Evolutionary conservation across 768 basidiomycete genomes (phyloP), one percentile per base, ranked within the genome.

Genomic region (Lactifluus pinguis): DNA sequence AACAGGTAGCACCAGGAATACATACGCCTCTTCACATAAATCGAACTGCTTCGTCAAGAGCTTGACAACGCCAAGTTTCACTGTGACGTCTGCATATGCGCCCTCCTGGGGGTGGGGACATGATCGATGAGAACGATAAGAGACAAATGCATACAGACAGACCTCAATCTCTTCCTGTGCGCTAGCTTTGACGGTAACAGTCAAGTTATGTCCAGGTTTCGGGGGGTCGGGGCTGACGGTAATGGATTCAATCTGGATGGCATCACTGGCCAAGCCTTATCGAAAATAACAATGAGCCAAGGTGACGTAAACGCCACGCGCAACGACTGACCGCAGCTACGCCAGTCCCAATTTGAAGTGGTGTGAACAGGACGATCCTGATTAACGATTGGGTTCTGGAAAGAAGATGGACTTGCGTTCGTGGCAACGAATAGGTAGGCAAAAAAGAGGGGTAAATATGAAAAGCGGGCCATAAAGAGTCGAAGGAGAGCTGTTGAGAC

Each of bases 21-120:
- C 94, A 68, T 77, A 97, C 91, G 94, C 93, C 74, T 98, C 95
- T 61, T 95, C 80, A 70, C 95, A 98, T 36, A 98, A 74, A 65
- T 98, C 92, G 66, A 98, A 95, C 17, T 66, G 69, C 76, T 91
- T 97, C 49, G 77, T 73, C 36, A 98, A 75, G n/a, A 98, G 71
- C 76, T 92, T 97, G 69, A 99, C 82, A 32, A 92, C 75, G 29
- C 97, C 97, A n/a, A 98, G 78, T 72, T 98, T 98, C 58, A 99
- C 95, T 1, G 75, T 74, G 4, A 99, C 93, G 66, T 95, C 85
- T 8, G 88, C 95, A 67, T 83, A 89, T 42, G 95, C 89, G 6
- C 97, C 97, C 5, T 94, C 86, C 95, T 98, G 65, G 13, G 29
- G 55, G n/a, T 3, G 13, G 30, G 41, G 67, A 44, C 29, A 3